Evolutionary conservation across 352 stramenopile species (phyloP).

Genomic region (Detonula confervacea): DNA sequence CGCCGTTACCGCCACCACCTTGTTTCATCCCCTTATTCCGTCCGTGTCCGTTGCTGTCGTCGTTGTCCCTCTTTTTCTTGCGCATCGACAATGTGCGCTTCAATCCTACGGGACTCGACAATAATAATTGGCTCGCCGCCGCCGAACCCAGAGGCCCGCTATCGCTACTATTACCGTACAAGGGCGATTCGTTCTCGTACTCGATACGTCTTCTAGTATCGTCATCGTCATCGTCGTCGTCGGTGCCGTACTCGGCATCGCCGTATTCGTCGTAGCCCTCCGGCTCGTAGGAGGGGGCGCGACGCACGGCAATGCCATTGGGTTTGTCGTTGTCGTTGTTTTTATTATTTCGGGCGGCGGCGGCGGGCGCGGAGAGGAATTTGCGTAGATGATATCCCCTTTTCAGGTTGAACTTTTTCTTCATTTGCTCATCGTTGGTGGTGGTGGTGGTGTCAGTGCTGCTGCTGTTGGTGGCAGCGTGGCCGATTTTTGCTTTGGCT

Average conservation of each 20-base stretch:
- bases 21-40: neutral
- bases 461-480: neutral
- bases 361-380: slow-evolving; percentile 6
- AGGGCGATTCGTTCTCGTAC: neutral
- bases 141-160: neutral
- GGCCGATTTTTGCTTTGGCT: too few relatives aligned
- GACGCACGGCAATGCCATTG: neutral
- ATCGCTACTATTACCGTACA: neutral
- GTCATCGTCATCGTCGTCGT: too few relatives aligned
- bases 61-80: neutral
- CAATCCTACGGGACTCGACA: neutral
- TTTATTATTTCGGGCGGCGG: too few relatives aligned
- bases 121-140: too few relatives aligned
- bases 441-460: neutral
- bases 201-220: too few relatives aligned
- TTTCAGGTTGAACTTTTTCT: neutral
- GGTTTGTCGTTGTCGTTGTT: too few relatives aligned
- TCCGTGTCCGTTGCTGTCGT: too few relatives aligned
- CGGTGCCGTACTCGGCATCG: neutral
- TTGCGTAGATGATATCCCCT: neutral
- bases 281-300: slow-evolving; percentile 4
- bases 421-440: neutral
- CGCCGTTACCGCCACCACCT: neutral
- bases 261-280: slow-evolving; percentile 10
- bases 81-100: neutral